Evolutionary conservation across 2,329 filamentous ascomycete genomes (phyloP).

Genomic region (Monosporascus sp.): DNA sequence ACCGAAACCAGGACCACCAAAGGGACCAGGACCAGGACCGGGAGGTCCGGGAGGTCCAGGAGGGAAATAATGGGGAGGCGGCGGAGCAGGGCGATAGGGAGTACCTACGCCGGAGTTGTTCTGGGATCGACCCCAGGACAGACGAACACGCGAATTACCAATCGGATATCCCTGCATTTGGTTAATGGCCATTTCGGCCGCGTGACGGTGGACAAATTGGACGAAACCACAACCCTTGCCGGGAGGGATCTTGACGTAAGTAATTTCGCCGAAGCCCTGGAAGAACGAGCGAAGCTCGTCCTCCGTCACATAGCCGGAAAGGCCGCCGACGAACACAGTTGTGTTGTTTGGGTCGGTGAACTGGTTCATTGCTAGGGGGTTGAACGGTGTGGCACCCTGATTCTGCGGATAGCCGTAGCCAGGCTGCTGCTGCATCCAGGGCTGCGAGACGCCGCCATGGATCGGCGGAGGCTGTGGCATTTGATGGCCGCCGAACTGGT

Average conservation of each 20-base stretch:
- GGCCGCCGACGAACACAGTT: constrained; percentile 93
- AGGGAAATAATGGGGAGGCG: constrained; percentile 28
- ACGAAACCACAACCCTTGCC: constrained; percentile 99
- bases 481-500: constrained; percentile 30
- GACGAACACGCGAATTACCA: constrained; percentile 93
- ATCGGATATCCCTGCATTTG: constrained; percentile 99
- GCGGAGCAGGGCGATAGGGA: constrained; percentile 88
- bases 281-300: constrained; percentile 99
- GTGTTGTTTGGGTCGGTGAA: constrained; percentile 99
- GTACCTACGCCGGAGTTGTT: constrained; percentile 99
- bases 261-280: constrained; percentile 98
- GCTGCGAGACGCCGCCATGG: constrained; percentile 32
- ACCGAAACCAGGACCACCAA: constrained; percentile 20
- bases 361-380: constrained; percentile 77
- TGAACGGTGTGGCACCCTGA: constrained; percentile 30
- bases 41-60: constrained; percentile 22
- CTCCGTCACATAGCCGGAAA: constrained; percentile 97
- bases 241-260: constrained; percentile 98
- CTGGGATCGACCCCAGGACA: constrained; percentile 96
- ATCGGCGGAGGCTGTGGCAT: constrained; percentile 34
- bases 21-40: constrained; percentile 8
- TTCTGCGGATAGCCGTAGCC: constrained; percentile 27
- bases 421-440: constrained; percentile 36
- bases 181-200: constrained; percentile 99
- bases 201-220: constrained; percentile 97